Evolutionary conservation across 129 eudicot genomes (phyloP).

Genomic region (Helianthus annuus): HanXRQr2.0-SUNRISE NC_035447.2:57358545-57359044

Average conservation of each 20-base stretch:
- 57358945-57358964: slow-evolving; percentile 52
- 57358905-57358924: slow-evolving; percentile 37
- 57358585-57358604: slow-evolving; percentile 29
- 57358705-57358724: slow-evolving; percentile 27
- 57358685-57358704: slow-evolving; percentile 42
- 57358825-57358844: slow-evolving; percentile 33
- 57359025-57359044: slow-evolving; percentile 86
- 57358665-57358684: slow-evolving; percentile 44
- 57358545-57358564: slow-evolving; percentile 21
- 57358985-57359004: slow-evolving; percentile 57
- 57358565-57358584: slow-evolving; percentile 14
- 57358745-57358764: slow-evolving; percentile 73
- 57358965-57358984: slow-evolving; percentile 43
- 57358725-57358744: slow-evolving; percentile 17
- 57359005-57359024: slow-evolving; percentile 90
- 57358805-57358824: slow-evolving; percentile 22
- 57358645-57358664: slow-evolving; percentile 27
- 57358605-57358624: slow-evolving; percentile 10
- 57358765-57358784: slow-evolving; percentile 58
- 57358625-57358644: slow-evolving; percentile 20
- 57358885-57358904: slow-evolving; percentile 21
- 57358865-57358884: slow-evolving; percentile 42
- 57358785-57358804: slow-evolving; percentile 35
- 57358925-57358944: slow-evolving; percentile 29
- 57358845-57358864: slow-evolving; percentile 43